Percentiles rank a stretch among this genome's conserved stretches.
Conservation (phyloP, 2,329 filamentous ascomycete genomes). For the Aspergillus tamarii region DNA sequence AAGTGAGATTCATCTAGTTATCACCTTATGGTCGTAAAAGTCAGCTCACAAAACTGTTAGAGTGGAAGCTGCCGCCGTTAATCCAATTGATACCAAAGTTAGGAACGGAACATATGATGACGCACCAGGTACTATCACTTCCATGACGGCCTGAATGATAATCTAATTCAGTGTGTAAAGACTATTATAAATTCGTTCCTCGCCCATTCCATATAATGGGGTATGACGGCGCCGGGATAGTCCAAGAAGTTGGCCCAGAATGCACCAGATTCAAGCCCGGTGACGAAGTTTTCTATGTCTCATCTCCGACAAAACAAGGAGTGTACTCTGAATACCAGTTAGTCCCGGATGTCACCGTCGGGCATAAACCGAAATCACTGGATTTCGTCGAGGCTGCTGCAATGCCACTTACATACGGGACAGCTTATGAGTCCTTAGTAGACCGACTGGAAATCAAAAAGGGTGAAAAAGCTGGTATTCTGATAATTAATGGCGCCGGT, state of each 20-base stretch:
- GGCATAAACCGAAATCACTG: background rate
- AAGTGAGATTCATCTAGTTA: background rate
- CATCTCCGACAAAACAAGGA: background rate
- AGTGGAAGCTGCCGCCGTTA: background rate
- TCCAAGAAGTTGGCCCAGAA: background rate
- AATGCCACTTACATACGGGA: background rate
- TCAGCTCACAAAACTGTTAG: background rate
- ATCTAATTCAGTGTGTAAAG: background rate
- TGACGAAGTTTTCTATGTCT: background rate
- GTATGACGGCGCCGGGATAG: background rate
- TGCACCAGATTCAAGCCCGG: background rate
- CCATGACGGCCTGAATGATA: background rate
- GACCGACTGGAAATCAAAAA: background rate
- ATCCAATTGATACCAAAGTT: background rate
- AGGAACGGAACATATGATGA: background rate
- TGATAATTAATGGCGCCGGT: background rate
- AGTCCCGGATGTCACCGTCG: background rate
- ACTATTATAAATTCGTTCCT: background rate
- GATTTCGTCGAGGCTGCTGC: background rate
- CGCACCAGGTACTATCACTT: background rate
- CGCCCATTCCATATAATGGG: background rate
- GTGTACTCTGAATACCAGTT: background rate
- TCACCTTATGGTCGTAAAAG: background rate
- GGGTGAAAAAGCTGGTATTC: background rate
- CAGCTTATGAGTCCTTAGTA: background rate